These are phyloP conservation scores for Phytophthora uliginosa DNA, from an alignment of 352 stramenopile species.

Conservation along the genomic window DNA sequence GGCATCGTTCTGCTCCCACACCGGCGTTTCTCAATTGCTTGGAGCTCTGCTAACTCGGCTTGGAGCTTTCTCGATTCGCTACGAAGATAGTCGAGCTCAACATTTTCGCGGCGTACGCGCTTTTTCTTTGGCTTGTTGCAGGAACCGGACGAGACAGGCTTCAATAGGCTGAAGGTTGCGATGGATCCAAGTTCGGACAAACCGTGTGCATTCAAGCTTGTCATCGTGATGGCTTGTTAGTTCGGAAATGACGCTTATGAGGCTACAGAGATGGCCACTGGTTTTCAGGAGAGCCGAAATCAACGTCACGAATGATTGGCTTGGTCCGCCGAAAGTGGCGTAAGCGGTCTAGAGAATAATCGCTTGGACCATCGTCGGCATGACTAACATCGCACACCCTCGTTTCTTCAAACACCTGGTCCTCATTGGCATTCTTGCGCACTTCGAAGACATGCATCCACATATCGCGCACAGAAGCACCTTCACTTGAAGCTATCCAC, in stretches of 20 bases:
- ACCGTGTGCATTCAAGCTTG: not conserved
- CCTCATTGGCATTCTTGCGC: constrained; percentile 23
- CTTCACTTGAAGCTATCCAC: constrained; percentile 16
- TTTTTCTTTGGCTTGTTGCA: constrained; percentile 16
- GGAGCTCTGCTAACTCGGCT: constrained; percentile 21
- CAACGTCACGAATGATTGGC: not conserved
- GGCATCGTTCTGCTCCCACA: not conserved
- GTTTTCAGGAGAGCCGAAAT: not conserved
- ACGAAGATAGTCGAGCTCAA: constrained; percentile 41
- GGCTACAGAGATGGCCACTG: not conserved
- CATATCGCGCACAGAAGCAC: not conserved
- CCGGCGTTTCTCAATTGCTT: not conserved
- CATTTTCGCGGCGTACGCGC: constrained; percentile 21
- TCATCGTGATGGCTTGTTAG: not conserved
- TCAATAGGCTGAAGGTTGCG: not conserved
- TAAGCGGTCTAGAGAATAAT: not conserved
- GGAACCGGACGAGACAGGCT: not conserved
- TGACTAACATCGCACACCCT: not conserved
- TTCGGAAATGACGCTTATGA: not conserved
- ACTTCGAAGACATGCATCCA: constrained; percentile 25
- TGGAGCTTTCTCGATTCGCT: constrained; percentile 36
- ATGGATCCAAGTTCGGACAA: not conserved
- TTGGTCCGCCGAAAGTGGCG: not conserved
- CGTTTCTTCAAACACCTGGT: constrained; percentile 28
- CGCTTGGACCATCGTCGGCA: not conserved